These are phyloP conservation scores for Moniliophthora roreri DNA, from an alignment of 1,284 basidiomycete genomes.

Conservation along the genomic window DNA sequence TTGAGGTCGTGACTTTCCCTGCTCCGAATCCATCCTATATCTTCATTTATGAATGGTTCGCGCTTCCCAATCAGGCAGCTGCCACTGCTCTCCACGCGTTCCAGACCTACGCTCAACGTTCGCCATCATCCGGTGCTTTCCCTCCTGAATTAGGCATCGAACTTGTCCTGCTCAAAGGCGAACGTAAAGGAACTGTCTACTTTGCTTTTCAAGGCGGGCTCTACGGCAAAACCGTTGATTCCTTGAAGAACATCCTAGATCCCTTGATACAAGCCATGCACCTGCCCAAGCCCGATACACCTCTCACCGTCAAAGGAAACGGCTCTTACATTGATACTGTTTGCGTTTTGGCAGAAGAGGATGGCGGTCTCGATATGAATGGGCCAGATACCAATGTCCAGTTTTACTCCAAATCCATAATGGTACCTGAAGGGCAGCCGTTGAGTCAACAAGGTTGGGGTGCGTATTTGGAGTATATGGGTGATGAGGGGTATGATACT, in stretches of 20 bases:
- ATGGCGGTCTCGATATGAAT: constrained; percentile 17
- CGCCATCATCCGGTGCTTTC: constrained; percentile 17
- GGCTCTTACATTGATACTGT: constrained; percentile 35
- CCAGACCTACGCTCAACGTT: constrained; percentile 19
- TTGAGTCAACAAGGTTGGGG: constrained; percentile 11
- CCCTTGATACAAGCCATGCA: constrained; percentile 7
- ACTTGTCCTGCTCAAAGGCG: constrained; percentile 2
- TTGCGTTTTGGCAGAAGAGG: constrained; percentile 19
- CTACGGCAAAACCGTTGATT: constrained; percentile 23
- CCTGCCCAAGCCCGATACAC: constrained; percentile 23
- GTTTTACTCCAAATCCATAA: constrained; percentile 30
- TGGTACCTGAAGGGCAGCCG: constrained; percentile 19
- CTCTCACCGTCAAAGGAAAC: constrained; percentile 14
- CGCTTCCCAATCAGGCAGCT: constrained; percentile 15
- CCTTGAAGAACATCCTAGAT: constrained; percentile 16
- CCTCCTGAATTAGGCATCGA: constrained; percentile 16
- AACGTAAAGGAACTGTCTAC: constrained; percentile 5
- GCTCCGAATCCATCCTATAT: constrained; percentile 23
- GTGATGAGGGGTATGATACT: constrained; percentile 18
- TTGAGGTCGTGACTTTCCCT: constrained; percentile 27
- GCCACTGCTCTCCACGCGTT: constrained; percentile 18
- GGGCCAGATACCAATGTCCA: constrained; percentile 19
- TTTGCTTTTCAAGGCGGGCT: constrained; percentile 7
- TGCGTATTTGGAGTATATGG: constrained; percentile 14
- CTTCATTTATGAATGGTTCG: constrained; percentile 15